A percentile compares a stretch with the other conserved stretches of the same genome.
phyloP scores from a whole-genome alignment of 1,139 yeast genomes.

The Lodderomyces elongisporus region DNA sequence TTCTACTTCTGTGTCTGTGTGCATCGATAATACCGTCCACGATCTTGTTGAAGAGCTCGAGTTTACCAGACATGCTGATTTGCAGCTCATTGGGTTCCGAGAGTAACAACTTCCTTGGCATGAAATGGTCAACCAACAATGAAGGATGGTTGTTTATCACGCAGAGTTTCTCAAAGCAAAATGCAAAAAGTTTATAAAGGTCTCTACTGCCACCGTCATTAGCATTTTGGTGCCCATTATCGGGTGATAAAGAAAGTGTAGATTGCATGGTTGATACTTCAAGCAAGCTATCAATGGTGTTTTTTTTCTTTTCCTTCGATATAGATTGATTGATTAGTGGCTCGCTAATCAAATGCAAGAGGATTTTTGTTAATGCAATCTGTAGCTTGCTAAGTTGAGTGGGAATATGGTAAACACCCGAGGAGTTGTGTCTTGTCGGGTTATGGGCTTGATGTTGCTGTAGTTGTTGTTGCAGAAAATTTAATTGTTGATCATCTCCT shows the following conservation, averaged over 20 bases:
- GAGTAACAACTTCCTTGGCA: conserved; percentile 60
- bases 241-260: conserved; percentile 7
- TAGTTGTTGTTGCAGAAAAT: conserved; percentile 1
- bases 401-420: conserved; percentile 37
- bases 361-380: conserved; percentile 48
- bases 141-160: conserved; percentile 61
- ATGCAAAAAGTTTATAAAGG: conserved; percentile 11
- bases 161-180: conserved; percentile 47
- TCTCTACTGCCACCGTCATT: conserved; percentile 8
- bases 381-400: conserved; percentile 53
- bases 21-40: conserved; percentile 26
- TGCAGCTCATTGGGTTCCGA: conserved; percentile 60
- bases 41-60: conserved; percentile 48
- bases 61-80: conserved; percentile 53
- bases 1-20: too few species aligned
- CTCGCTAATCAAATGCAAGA: conserved; percentile 47
- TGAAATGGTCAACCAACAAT: conserved; percentile 66
- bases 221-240: too few species aligned
- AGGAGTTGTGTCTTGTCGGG: not conserved
- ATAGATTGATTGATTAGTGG: conserved; percentile 33
- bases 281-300: conserved; percentile 36
- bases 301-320: conserved; percentile 22
- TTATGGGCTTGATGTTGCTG: not conserved
- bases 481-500: not conserved
- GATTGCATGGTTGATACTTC: conserved; percentile 7